A percentile compares a stretch with the other conserved stretches of the same genome.
These are phyloP conservation scores for Cantharellus cinnabarinus DNA, from an alignment of 768 basidiomycete species.

Conservation along the genomic window DNA sequence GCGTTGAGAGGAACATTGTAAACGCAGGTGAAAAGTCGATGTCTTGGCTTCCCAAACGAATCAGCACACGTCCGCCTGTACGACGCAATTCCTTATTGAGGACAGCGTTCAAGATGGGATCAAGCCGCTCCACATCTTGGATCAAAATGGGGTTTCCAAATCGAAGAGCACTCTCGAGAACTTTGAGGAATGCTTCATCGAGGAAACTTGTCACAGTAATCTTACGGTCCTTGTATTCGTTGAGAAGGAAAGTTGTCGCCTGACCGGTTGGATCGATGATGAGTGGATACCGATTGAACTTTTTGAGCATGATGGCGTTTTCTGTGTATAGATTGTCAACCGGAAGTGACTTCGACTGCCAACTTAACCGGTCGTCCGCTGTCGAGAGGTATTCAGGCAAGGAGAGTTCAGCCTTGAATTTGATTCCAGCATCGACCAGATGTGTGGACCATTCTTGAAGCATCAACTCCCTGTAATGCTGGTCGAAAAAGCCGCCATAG, in stretches of 20 bases:
- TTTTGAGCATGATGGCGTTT: constrained; percentile 99
- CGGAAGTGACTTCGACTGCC: constrained; percentile 92
- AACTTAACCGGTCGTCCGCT: constrained; percentile 83
- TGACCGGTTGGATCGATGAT: constrained; percentile 98
- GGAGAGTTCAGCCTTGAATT: constrained; percentile 80
- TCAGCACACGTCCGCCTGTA: constrained; percentile 91
- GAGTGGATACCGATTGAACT: constrained; percentile 92
- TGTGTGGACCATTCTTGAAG: constrained; percentile 91
- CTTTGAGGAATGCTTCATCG: constrained; percentile 96
- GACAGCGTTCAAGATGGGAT: constrained; percentile 93
- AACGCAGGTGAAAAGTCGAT: constrained; percentile 99
- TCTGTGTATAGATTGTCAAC: constrained; percentile 90
- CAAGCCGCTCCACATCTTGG: constrained; percentile 93
- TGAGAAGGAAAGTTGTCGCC: constrained; percentile 81
- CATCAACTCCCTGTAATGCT: constrained; percentile 92
- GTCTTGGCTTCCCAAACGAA: constrained; percentile 90
- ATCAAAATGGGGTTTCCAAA: constrained; percentile 96
- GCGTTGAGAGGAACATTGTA: constrained; percentile 95
- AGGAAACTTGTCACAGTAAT: constrained; percentile 97
- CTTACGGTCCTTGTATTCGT: constrained; percentile 89
- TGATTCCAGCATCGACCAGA: constrained; percentile 71
- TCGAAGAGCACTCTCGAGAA: constrained; percentile 92
- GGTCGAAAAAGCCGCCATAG: constrained; percentile 96
- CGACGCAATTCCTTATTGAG: constrained; percentile 91
- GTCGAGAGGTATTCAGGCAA: constrained; percentile 93